These are phyloP conservation scores for Sequoia sempervirens DNA, from an alignment of 75 land plant genomes.

Conservation along the genomic window DNA sequence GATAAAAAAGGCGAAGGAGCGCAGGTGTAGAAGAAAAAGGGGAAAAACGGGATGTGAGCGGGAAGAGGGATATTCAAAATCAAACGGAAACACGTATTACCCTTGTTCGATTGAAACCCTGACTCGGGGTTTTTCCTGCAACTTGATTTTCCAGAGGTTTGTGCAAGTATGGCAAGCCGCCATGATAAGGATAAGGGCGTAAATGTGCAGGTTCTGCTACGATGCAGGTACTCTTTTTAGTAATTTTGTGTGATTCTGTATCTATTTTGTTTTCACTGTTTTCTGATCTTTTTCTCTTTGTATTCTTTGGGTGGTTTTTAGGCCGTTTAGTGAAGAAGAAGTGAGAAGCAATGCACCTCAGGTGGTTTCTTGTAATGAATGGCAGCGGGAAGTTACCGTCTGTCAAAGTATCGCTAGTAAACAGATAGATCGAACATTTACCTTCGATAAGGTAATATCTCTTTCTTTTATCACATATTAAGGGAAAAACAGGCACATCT, in stretches of 20 bases:
- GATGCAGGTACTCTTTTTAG: slow-evolving; percentile 44
- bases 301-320: neutral
- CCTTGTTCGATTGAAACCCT: neutral
- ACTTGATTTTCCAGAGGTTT: neutral
- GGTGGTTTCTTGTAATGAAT: slow-evolving; percentile 76
- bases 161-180: slow-evolving; percentile 16
- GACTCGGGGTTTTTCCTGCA: neutral
- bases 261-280: neutral
- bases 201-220: slow-evolving; percentile 66
- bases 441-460: slow-evolving; percentile 70
- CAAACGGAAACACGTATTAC: neutral
- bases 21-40: neutral
- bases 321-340: slow-evolving; percentile 82
- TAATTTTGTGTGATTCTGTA: neutral
- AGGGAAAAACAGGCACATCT: neutral
- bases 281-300: neutral
- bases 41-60: neutral
- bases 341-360: slow-evolving; percentile 72
- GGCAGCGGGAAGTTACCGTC: slow-evolving; percentile 67
- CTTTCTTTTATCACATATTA: neutral
- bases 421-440: slow-evolving; percentile 72
- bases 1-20: neutral
- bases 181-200: slow-evolving; percentile 63
- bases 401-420: slow-evolving; percentile 79
- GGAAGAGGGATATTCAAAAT: slow-evolving; percentile 8